Base-by-base conservation (phyloP, 2,329 filamentous ascomycete species). In the Aspergillus eucalypticola region DNA sequence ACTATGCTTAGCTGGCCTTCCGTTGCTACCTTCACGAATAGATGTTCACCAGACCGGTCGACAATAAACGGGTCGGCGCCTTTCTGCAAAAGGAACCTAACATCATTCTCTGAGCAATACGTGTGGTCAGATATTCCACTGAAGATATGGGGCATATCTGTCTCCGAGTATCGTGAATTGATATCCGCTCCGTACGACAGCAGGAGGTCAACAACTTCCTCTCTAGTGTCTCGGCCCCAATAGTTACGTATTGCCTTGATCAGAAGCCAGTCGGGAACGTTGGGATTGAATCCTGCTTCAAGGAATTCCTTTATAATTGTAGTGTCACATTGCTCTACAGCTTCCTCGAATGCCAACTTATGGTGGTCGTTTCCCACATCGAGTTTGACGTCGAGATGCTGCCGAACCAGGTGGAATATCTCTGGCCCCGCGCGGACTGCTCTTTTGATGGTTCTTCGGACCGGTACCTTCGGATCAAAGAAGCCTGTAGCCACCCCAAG, bases 361-460 rank as follows among this genome's bases (percentile, higher is more conserved):
- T 23, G 41, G 41, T 13, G 0, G 2, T 1, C 11, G 19, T 23
- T 44, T 6, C 8, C 19, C 6, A 7, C 5, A 6, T 44, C 17
- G 0, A 44, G 41, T 13, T 23, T 13, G 17, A 44, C 19, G 0
- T 23, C n/a, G 10, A 44, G 0, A 44, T 44, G 41, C 11, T 44
- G 19, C 19, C 10, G 19, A 6, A 44, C 0, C 2, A 44, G 19
- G 17, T 23, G 8, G 19, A 44, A 44, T n/a, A 44, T 2, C 10
- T 23, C 1, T 2, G 1, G 1, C 4, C 41, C 41, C 13, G 2
- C 1, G 3, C 4, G 0, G 4, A 44, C 19, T 0, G 41, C 41
- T 21, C 7, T 23, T 2, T 3, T 8, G 13, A 44, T 21, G 3
- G 19, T 21, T 42, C 39, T 42, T 11, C 17, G 39, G 3, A 21